phyloP scores from a whole-genome alignment of 495 filamentous ascomycete species.

The Cercophora scortea region DNA sequence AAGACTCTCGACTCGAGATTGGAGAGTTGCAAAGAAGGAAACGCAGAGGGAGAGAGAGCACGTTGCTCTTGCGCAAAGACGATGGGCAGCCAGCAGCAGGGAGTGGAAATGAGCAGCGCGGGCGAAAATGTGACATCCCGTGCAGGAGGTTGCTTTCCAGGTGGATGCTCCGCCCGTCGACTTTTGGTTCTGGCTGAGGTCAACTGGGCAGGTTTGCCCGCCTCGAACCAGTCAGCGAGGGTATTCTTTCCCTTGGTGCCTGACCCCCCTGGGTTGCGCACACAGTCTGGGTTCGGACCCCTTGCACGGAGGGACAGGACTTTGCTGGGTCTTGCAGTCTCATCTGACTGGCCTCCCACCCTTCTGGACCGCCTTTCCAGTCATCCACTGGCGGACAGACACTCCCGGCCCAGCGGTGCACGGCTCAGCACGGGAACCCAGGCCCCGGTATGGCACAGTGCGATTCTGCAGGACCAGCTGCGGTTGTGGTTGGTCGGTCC shows the following conservation, averaged over 20 bases:
- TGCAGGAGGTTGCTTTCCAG: conserved; percentile 17
- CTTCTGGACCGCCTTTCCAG: background rate
- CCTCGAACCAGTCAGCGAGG: background rate
- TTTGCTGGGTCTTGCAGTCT: background rate
- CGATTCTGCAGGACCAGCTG: background rate
- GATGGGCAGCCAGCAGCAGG: background rate
- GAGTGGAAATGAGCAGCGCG: conserved; percentile 21
- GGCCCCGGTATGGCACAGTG: conserved; percentile 9
- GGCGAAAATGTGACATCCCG: conserved; percentile 14
- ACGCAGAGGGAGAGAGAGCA: no score
- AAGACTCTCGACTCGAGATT: no score
- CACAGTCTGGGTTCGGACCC: background rate
- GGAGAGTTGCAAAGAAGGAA: no score
- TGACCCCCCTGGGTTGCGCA: background rate
- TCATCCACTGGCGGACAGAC: conserved; percentile 2
- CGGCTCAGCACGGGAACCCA: background rate
- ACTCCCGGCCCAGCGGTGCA: conserved; percentile 13
- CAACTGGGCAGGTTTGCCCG: background rate
- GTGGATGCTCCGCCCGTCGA: conserved; percentile 12
- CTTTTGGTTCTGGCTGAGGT: background rate
- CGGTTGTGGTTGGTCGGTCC: background rate
- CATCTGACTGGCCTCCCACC: conserved; percentile 1
- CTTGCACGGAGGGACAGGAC: conserved; percentile 9
- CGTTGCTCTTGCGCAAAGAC: no score
- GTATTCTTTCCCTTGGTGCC: background rate